Conservation (phyloP, 805 yeast species). For the Starmerella asiatica region DNA sequence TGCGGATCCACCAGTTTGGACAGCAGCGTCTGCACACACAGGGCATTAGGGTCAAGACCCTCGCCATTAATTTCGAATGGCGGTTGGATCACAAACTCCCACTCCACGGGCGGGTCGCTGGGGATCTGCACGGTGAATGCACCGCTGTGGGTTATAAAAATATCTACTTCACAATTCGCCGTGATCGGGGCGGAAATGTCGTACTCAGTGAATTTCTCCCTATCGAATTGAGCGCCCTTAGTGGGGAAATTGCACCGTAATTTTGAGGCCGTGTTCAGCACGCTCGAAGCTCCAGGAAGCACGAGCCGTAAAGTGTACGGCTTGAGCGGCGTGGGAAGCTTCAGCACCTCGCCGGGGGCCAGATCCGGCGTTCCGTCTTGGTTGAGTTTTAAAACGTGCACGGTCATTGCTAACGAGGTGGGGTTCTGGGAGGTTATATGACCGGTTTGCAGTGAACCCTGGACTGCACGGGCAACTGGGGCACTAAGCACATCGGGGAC, state of each 20-base stretch:
- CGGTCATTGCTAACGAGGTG: neutral
- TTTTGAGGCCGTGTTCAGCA: conserved; percentile 49
- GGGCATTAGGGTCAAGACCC: conserved; percentile 58
- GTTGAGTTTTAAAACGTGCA: conserved; percentile 9
- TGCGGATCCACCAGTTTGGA: conserved; percentile 80
- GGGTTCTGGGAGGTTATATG: too few relatives aligned
- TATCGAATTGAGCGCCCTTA: conserved; percentile 34
- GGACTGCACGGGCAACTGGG: too few relatives aligned
- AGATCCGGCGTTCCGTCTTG: conserved; percentile 24
- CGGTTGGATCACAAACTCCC: conserved; percentile 66
- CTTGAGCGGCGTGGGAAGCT: conserved; percentile 30
- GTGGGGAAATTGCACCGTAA: conserved; percentile 65
- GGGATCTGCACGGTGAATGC: conserved; percentile 56
- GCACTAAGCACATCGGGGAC: too few relatives aligned
- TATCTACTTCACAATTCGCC: conserved; percentile 47
- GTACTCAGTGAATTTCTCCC: conserved; percentile 43
- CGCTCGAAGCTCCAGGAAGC: conserved; percentile 61
- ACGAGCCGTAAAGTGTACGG: conserved; percentile 40
- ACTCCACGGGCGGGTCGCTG: conserved; percentile 37
- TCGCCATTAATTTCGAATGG: conserved; percentile 43
- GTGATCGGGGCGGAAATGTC: conserved; percentile 37
- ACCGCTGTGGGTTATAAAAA: conserved; percentile 61
- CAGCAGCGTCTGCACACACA: conserved; percentile 70
- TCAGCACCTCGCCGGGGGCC: conserved; percentile 27
- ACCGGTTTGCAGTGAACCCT: too few relatives aligned